phyloP scores from a whole-genome alignment of 345 rosid genomes.

The Xanthoceras sorbifolium region DNA sequence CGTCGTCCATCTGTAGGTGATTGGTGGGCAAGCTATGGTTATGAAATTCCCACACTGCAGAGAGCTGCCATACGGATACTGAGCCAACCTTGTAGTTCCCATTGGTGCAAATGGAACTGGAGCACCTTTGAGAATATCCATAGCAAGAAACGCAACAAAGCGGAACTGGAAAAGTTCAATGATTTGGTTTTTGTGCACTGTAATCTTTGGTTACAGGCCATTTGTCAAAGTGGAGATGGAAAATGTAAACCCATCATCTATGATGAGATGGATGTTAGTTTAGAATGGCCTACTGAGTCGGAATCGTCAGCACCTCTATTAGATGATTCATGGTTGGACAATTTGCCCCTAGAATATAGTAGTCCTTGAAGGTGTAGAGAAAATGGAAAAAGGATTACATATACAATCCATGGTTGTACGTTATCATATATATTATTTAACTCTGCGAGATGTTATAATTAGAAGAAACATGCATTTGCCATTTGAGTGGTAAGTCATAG shows the following conservation, averaged over 20 bases:
- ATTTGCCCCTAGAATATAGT: slow-evolving; percentile 37
- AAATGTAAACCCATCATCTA: slow-evolving; percentile 44
- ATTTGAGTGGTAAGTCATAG: slow-evolving; percentile 1
- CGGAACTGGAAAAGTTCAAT: slow-evolving; percentile 32
- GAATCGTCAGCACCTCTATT: slow-evolving; percentile 43
- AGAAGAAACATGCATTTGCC: slow-evolving; percentile 7
- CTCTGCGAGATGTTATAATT: background rate
- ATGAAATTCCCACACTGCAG: slow-evolving; percentile 55
- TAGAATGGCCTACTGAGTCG: slow-evolving; percentile 54
- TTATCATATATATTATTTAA: background rate
- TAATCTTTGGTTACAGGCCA: slow-evolving; percentile 58
- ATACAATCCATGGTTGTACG: background rate
- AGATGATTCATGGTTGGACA: slow-evolving; percentile 56
- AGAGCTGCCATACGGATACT: slow-evolving; percentile 47
- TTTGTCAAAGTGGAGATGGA: slow-evolving; percentile 33
- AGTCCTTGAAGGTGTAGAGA: slow-evolving; percentile 30
- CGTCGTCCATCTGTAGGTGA: slow-evolving; percentile 39
- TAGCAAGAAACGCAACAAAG: slow-evolving; percentile 35
- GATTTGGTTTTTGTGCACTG: slow-evolving; percentile 51
- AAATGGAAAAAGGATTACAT: background rate
- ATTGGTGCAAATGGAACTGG: slow-evolving; percentile 56
- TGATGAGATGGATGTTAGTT: slow-evolving; percentile 55
- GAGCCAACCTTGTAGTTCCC: slow-evolving; percentile 54
- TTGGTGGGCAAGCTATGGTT: slow-evolving; percentile 60
- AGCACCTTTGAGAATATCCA: slow-evolving; percentile 45